phyloP scores from a whole-genome alignment of 1,284 basidiomycete genomes.

The Trametes hirsuta region DNA sequence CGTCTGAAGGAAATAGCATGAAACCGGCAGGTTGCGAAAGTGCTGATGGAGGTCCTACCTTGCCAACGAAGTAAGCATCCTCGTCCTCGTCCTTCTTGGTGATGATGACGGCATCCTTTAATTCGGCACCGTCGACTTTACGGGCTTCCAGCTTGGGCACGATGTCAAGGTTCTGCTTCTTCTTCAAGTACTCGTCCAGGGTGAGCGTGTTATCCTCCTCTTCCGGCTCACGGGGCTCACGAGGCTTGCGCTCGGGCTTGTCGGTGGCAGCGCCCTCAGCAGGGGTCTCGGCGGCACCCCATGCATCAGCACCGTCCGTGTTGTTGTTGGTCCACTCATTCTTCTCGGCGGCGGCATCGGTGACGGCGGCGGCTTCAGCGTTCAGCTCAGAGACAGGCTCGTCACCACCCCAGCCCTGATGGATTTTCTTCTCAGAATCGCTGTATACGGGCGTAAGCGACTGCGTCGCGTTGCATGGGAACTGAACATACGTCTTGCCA shows the following conservation, averaged over 20 bases:
- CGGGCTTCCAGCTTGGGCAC: slow-evolving; percentile 76
- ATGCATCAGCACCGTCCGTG: slow-evolving; percentile 39
- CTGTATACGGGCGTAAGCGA: slow-evolving; percentile 40
- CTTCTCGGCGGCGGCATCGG: slow-evolving; percentile 40
- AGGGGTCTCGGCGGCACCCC: slow-evolving; percentile 42
- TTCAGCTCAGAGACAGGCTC: slow-evolving; percentile 80
- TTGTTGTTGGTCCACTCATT: slow-evolving; percentile 48
- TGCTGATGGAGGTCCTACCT: slow-evolving; percentile 48
- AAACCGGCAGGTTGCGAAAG: not conserved
- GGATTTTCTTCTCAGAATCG: slow-evolving; percentile 91
- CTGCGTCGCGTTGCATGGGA: not conserved
- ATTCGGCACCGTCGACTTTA: slow-evolving; percentile 61
- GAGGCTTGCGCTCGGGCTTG: slow-evolving; percentile 43
- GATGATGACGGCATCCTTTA: slow-evolving; percentile 66
- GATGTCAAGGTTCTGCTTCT: slow-evolving; percentile 59
- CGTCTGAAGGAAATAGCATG: slow-evolving; percentile 40
- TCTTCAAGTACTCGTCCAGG: slow-evolving; percentile 81
- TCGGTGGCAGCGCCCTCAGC: slow-evolving; percentile 41
- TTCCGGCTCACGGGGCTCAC: slow-evolving; percentile 58
- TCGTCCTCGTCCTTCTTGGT: slow-evolving; percentile 62
- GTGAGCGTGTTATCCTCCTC: slow-evolving; percentile 95
- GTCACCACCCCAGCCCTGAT: slow-evolving; percentile 91
- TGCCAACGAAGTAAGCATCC: slow-evolving; percentile 73
- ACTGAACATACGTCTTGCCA: slow-evolving; percentile 66
- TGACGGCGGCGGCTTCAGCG: slow-evolving; percentile 61